Evolutionary conservation across 345 rosid species (phyloP).

Genomic region (Melaleuca quinquenervia): DNA sequence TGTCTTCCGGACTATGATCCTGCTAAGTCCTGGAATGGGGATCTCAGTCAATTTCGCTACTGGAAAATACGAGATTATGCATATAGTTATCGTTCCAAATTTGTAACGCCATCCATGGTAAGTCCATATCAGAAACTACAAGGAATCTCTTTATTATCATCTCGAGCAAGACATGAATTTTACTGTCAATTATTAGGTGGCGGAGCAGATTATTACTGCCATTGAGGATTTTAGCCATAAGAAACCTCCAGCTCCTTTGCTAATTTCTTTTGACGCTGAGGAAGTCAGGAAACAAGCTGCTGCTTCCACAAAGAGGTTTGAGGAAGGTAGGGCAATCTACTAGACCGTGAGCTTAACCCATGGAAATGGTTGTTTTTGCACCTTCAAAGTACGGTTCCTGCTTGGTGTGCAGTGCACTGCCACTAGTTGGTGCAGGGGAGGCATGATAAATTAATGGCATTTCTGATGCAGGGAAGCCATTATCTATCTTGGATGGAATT

Average conservation of each 20-base stretch:
- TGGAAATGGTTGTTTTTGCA: not conserved
- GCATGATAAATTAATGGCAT: not conserved
- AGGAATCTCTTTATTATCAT: not conserved
- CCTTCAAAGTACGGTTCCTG: not conserved
- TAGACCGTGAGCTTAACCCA: not conserved
- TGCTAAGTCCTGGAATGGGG: constrained; percentile 25
- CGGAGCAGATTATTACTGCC: constrained; percentile 39
- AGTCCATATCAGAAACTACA: constrained; percentile 3
- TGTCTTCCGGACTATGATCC: constrained; percentile 65
- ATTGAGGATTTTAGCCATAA: constrained; percentile 44
- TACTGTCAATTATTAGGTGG: constrained; percentile 39
- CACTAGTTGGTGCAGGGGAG: not conserved
- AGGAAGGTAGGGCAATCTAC: constrained; percentile 41
- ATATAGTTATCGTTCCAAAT: constrained; percentile 62
- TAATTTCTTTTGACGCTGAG: constrained; percentile 47
- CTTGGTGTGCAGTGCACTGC: not conserved
- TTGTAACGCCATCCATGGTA: constrained; percentile 61
- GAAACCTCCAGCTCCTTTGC: constrained; percentile 50
- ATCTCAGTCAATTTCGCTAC: constrained; percentile 34
- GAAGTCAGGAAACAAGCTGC: constrained; percentile 71
- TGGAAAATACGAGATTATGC: constrained; percentile 93
- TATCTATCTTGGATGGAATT: constrained; percentile 74
- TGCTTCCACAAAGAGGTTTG: constrained; percentile 70
- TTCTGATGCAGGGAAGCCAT: constrained; percentile 52
- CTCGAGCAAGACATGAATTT: not conserved